Conservation (phyloP, 345 rosid genomes). For the Cardamine resedifolia region DNA sequence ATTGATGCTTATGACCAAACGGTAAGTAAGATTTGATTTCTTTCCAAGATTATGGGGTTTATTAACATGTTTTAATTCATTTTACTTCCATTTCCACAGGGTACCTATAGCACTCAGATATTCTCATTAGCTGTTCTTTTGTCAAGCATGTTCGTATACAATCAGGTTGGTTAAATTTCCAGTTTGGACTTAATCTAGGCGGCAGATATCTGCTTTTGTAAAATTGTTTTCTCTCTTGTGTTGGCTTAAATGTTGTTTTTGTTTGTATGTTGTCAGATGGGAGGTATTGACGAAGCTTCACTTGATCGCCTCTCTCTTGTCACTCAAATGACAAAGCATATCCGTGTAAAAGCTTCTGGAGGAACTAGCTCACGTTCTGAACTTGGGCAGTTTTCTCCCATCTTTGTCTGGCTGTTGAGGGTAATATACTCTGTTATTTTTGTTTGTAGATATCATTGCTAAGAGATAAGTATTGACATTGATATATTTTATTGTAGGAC, state of each 20-base stretch:
- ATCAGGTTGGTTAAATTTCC: slow-evolving; percentile 59
- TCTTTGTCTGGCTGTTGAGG: slow-evolving; percentile 98
- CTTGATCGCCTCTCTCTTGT: slow-evolving; percentile 95
- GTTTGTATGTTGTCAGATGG: slow-evolving; percentile 57
- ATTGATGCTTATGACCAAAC: slow-evolving; percentile 98
- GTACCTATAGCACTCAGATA: slow-evolving; percentile 98
- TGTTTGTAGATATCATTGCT: background rate
- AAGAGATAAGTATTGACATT: background rate
- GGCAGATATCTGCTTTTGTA: background rate
- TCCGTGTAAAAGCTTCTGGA: slow-evolving; percentile 89
- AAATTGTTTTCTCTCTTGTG: background rate
- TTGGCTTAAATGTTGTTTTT: slow-evolving; percentile 21
- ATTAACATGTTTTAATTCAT: background rate
- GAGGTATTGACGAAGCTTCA: slow-evolving; percentile 96
- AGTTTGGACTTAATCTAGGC: background rate
- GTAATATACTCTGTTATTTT: slow-evolving; percentile 42
- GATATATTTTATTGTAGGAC: slow-evolving; percentile 55
- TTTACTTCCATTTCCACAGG: slow-evolving; percentile 47
- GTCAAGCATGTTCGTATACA: slow-evolving; percentile 97
- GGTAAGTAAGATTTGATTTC: slow-evolving; percentile 43
- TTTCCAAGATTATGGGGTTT: background rate
- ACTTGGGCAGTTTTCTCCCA: slow-evolving; percentile 90
- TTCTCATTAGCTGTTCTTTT: slow-evolving; percentile 92
- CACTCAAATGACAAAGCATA: slow-evolving; percentile 96
- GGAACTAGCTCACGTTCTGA: slow-evolving; percentile 80